phyloP scores from a whole-genome alignment of 257 asterid genomes.

The Scutellaria baicalensis region DNA sequence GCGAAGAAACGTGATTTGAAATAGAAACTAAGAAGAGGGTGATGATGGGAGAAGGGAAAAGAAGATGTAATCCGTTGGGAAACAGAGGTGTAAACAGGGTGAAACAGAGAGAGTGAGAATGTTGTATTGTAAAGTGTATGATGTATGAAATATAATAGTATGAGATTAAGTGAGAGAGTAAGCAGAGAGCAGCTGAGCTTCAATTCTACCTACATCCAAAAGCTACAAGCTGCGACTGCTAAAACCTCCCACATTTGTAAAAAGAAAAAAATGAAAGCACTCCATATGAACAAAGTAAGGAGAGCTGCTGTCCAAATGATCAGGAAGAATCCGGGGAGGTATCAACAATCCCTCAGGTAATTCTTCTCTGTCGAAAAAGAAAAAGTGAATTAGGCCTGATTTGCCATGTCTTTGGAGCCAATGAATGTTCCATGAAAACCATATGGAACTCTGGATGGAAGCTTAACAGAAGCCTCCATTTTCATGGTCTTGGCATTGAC shows the following conservation, averaged over 20 bases:
- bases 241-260: slow-evolving; percentile 42
- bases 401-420: slow-evolving; percentile 46
- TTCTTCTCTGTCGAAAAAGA: slow-evolving; percentile 30
- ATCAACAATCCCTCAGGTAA: slow-evolving; percentile 79
- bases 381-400: slow-evolving; percentile 36
- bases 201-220: slow-evolving; percentile 56
- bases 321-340: slow-evolving; percentile 83
- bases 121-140: slow-evolving; percentile 7
- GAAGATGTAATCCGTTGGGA: background rate
- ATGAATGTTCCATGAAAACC: slow-evolving; percentile 96
- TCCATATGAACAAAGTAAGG: background rate
- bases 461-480: slow-evolving; percentile 59
- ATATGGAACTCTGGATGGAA: slow-evolving; percentile 89
- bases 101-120: slow-evolving; percentile 22
- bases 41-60: background rate
- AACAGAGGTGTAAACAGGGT: slow-evolving; percentile 18
- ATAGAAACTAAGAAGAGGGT: background rate
- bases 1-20: background rate
- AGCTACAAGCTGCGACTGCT: slow-evolving; percentile 82
- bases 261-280: background rate
- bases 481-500: slow-evolving; percentile 63
- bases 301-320: background rate
- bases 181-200: slow-evolving; percentile 92
- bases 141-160: slow-evolving; percentile 2
- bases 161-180: slow-evolving; percentile 31